Evolutionary conservation across 2,329 filamentous ascomycete species (phyloP).

Genomic region (Diaporthe helianthi): DNA sequence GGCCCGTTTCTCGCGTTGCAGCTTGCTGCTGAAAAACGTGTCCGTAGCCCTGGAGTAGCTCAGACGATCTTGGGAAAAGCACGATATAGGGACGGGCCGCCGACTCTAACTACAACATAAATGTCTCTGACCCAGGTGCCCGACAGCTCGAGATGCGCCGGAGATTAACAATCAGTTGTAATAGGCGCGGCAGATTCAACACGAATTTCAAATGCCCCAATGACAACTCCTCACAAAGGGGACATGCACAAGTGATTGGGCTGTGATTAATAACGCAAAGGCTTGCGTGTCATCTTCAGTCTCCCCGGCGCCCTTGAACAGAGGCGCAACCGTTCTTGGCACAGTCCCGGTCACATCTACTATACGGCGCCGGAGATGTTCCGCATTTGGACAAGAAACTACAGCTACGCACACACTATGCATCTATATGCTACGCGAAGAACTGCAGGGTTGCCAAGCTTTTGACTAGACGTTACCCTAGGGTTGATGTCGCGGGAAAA

Average conservation of each 20-base stretch:
- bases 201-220: neutral
- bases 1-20: neutral
- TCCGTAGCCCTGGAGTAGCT: too few relatives aligned
- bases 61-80: neutral
- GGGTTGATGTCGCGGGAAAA: neutral
- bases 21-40: neutral
- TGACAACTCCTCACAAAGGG: neutral
- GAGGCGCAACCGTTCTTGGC: neutral
- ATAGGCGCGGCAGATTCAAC: neutral
- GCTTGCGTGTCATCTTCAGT: neutral
- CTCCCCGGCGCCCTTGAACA: neutral
- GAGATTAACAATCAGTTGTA: neutral
- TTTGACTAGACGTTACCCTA: neutral
- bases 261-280: neutral
- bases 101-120: neutral
- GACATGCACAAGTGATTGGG: constrained; percentile 19
- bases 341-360: neutral
- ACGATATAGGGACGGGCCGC: constrained; percentile 14
- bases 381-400: neutral
- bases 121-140: neutral
- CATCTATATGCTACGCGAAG: neutral
- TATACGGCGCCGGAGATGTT: neutral
- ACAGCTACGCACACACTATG: neutral
- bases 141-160: neutral
- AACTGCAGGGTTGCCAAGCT: neutral